Percentiles rank a stretch among this genome's conserved stretches.
phyloP scores from a whole-genome alignment of 2,329 filamentous ascomycete genomes.

The Emergomyces orientalis region DNA sequence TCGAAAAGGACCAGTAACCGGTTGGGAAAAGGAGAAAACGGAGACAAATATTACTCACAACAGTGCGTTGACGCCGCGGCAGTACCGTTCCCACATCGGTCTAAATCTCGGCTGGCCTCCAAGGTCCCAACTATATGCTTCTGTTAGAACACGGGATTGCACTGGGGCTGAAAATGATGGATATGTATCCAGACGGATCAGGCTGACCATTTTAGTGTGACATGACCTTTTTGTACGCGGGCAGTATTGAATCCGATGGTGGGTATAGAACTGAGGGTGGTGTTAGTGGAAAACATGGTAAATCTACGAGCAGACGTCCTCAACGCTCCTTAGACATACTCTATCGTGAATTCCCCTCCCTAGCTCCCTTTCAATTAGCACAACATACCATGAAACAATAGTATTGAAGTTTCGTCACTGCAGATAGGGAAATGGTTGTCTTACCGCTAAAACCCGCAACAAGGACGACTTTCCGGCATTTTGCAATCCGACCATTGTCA shows the following conservation, averaged over 20 bases:
- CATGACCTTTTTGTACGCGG: constrained; percentile 92
- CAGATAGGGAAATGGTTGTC: constrained; percentile 29
- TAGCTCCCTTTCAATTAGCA: constrained; percentile 40
- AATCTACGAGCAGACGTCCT: not conserved
- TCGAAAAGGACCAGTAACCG: not conserved
- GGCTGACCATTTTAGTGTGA: constrained; percentile 80
- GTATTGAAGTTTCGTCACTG: not conserved
- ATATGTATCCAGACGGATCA: not conserved
- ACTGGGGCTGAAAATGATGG: constrained; percentile 1
- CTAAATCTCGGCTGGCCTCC: constrained; percentile 94
- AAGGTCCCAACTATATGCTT: constrained; percentile 69
- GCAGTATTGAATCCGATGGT: constrained; percentile 99
- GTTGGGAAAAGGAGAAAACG: not conserved
- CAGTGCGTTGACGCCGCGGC: constrained; percentile 92
- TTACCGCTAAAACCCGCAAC: constrained; percentile 86
- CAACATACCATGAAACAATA: not conserved
- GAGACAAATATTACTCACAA: constrained; percentile 44
- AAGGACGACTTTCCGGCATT: constrained; percentile 97
- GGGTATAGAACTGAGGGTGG: constrained; percentile 69
- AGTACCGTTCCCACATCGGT: constrained; percentile 99
- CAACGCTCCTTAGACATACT: constrained; percentile 55
- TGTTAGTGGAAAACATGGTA: constrained; percentile 7
- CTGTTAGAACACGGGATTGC: constrained; percentile 6
- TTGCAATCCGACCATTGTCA: constrained; percentile 96
- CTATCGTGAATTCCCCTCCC: constrained; percentile 97